A percentile compares a stretch with the other conserved stretches of the same genome.
Conservation (phyloP, 495 filamentous ascomycete genomes). For the Pyronema omphalodes region DNA sequence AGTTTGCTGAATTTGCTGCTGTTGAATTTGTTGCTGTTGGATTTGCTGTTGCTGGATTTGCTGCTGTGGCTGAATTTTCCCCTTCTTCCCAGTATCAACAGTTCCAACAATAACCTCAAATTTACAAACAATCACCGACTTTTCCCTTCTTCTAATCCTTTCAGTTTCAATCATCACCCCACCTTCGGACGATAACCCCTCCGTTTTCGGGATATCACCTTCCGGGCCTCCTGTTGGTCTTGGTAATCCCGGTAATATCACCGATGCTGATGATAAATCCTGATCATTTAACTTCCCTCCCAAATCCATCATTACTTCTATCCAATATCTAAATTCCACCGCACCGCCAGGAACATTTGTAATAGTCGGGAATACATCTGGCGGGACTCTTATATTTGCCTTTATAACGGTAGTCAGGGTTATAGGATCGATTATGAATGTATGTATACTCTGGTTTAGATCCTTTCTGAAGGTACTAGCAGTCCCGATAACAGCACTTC, state of each 20-base stretch:
- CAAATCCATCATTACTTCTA: conserved; percentile 82
- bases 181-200: conserved; percentile 36
- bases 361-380: conserved; percentile 85
- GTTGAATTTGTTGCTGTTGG: conserved; percentile 9
- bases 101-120: conserved; percentile 86
- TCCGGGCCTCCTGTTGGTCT: conserved; percentile 24
- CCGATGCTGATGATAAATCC: conserved; percentile 34
- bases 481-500: conserved; percentile 48
- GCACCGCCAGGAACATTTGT: conserved; percentile 70
- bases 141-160: conserved; percentile 56
- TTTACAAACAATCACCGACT: conserved; percentile 62
- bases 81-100: conserved; percentile 47
- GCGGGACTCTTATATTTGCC: conserved; percentile 66
- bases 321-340: conserved; percentile 83
- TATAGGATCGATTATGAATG: conserved; percentile 64
- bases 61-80: conserved; percentile 28
- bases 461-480: conserved; percentile 88
- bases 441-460: conserved; percentile 66
- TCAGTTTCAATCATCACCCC: conserved; percentile 79
- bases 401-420: conserved; percentile 61
- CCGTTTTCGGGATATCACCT: conserved; percentile 1
- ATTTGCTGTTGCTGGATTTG: too few species aligned
- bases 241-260: conserved; percentile 30
- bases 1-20: conserved; percentile 28
- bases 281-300: conserved; percentile 64